Conservation (phyloP, 129 eudicot genomes). For the Apium graveolens region DNA sequence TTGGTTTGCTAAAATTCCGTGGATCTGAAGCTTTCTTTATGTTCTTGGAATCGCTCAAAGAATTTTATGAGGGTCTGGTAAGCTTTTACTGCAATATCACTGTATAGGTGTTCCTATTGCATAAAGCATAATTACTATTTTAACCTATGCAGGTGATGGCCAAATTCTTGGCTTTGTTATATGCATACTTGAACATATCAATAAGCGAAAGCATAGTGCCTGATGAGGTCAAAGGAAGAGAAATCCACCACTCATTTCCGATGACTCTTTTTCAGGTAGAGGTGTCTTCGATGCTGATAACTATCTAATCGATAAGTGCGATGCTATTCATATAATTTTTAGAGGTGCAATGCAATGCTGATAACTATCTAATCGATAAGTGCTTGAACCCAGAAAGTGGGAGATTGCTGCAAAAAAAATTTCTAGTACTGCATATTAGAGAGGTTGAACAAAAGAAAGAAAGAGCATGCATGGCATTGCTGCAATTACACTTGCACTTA, state of each 20-base stretch:
- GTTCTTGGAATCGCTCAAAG: constrained; percentile 76
- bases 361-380: too few species aligned
- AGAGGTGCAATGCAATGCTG: too few species aligned
- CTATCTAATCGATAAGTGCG: background rate
- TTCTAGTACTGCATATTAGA: background rate
- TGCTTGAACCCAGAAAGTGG: background rate
- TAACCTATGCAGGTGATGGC: constrained; percentile 78
- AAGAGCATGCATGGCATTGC: background rate
- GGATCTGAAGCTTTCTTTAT: constrained; percentile 64
- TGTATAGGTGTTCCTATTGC: background rate
- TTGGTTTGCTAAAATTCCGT: constrained; percentile 61
- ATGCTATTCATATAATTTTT: background rate
- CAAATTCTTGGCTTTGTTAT: constrained; percentile 77
- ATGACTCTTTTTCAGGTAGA: constrained; percentile 86
- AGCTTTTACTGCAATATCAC: constrained; percentile 12
- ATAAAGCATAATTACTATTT: constrained; percentile 3
- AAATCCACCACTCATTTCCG: constrained; percentile 90
- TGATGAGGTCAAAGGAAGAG: constrained; percentile 93
- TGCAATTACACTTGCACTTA: background rate
- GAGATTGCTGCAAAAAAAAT: background rate
- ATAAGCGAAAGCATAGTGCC: constrained; percentile 94
- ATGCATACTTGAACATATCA: constrained; percentile 89
- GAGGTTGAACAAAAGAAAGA: background rate
- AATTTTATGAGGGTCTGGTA: constrained; percentile 85
- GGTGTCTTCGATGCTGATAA: background rate